phyloP scores from a whole-genome alignment of 768 basidiomycete species.

The Boletus speciosus region DNA sequence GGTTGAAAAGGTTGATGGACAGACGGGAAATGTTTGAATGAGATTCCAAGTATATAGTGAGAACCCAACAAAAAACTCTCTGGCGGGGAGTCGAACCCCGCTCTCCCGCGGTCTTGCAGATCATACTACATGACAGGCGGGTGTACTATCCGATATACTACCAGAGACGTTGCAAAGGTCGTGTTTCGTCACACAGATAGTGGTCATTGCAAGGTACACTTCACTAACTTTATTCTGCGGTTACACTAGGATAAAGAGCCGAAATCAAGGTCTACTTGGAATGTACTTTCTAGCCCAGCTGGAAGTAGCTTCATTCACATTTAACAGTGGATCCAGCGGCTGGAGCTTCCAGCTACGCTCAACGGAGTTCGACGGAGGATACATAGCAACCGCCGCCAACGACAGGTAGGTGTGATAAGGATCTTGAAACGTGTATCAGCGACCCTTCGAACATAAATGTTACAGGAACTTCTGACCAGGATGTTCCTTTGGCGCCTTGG shows the following conservation, averaged over 20 bases:
- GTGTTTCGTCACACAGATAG: neutral
- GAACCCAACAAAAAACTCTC: constrained; percentile 26
- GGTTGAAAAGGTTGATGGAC: neutral
- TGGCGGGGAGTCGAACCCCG: constrained; percentile 48
- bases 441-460: neutral
- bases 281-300: constrained; percentile 65
- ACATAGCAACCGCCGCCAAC: constrained; percentile 75
- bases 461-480: constrained; percentile 52
- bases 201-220: neutral
- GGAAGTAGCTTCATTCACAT: constrained; percentile 63
- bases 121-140: constrained; percentile 39
- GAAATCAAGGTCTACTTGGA: constrained; percentile 28
- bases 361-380: constrained; percentile 38
- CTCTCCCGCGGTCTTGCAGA: constrained; percentile 33
- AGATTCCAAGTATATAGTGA: neutral
- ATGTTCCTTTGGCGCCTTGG: constrained; percentile 74
- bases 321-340: constrained; percentile 65
- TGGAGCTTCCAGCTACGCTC: constrained; percentile 53
- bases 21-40: neutral
- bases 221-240: neutral
- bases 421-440: constrained; percentile 47
- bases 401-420: constrained; percentile 95
- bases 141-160: constrained; percentile 53
- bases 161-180: constrained; percentile 28
- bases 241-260: neutral